Percentiles rank a stretch among this genome's conserved stretches.
Conservation (phyloP, 1,284 basidiomycete genomes). For the Mrakiaceae sp. region DNA sequence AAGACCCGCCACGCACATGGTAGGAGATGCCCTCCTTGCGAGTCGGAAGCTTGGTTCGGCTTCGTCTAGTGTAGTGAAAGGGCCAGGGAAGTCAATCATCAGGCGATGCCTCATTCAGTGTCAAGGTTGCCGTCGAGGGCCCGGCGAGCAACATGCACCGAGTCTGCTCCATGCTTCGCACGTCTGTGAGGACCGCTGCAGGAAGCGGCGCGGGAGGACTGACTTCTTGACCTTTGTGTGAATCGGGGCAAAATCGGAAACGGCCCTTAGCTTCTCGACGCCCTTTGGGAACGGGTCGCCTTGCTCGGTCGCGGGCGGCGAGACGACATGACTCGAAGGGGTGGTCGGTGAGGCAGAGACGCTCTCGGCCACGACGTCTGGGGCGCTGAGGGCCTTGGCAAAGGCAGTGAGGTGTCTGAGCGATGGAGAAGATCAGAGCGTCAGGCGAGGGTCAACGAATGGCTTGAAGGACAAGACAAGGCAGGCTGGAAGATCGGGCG, state of each 20-base stretch:
- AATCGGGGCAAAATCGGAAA: conserved; percentile 87
- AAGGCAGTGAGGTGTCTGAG: conserved; percentile 32
- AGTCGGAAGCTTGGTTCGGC: conserved; percentile 33
- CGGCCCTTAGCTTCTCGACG: conserved; percentile 66
- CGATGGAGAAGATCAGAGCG: neutral
- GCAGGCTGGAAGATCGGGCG: neutral
- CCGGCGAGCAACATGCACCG: neutral
- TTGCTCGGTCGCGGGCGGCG: neutral
- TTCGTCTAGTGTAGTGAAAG: conserved; percentile 40
- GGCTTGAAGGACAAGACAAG: neutral
- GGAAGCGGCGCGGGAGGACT: conserved; percentile 21
- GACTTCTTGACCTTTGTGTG: conserved; percentile 65
- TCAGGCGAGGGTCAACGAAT: neutral
- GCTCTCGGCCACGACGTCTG: conserved; percentile 23
- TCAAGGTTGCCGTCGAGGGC: neutral
- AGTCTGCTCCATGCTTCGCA: neutral
- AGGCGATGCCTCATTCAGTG: neutral
- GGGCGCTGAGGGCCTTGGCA: conserved; percentile 29
- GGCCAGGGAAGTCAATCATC: conserved; percentile 7
- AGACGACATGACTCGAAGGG: conserved; percentile 21
- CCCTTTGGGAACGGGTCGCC: conserved; percentile 23
- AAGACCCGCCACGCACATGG: neutral
- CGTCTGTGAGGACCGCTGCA: too few relatives aligned
- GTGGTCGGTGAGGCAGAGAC: neutral
- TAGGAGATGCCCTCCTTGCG: conserved; percentile 66